Evolutionary conservation across 345 rosid species (phyloP).

Genomic region (Heritiera fomes): DNA sequence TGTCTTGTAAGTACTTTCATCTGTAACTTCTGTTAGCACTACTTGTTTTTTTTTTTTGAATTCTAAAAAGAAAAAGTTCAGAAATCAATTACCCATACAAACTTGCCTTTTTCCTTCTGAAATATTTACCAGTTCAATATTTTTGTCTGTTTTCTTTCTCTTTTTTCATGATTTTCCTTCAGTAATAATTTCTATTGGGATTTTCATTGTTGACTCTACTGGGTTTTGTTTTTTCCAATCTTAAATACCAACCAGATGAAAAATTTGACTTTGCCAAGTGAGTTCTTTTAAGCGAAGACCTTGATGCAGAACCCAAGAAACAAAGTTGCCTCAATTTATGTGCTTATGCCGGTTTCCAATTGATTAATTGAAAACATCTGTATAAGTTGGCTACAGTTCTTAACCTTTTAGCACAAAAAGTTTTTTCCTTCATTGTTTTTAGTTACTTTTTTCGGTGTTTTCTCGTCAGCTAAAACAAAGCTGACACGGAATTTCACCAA

Average conservation of each 20-base stretch:
- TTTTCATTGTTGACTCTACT: background rate
- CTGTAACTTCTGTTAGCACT: background rate
- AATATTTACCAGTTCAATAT: background rate
- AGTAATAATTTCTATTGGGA: background rate
- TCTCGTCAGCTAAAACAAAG: background rate
- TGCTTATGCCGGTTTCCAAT: background rate
- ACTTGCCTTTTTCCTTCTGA: background rate
- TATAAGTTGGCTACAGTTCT: background rate
- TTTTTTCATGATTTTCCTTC: background rate
- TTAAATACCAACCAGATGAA: background rate
- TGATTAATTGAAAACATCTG: background rate
- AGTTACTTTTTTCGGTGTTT: background rate
- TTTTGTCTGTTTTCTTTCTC: background rate
- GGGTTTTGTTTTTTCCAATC: background rate
- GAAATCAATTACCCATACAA: background rate
- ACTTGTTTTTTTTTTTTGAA: background rate
- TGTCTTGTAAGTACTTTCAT: conserved; percentile 18
- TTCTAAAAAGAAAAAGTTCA: background rate
- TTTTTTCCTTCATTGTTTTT: background rate
- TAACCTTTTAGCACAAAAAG: background rate
- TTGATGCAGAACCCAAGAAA: background rate
- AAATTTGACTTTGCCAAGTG: background rate
- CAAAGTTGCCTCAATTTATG: background rate
- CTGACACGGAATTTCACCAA: conserved; percentile 3
- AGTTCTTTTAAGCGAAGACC: background rate